phyloP scores from a whole-genome alignment of 2,329 filamentous ascomycete genomes.

The Annulohypoxylon truncatum region DNA sequence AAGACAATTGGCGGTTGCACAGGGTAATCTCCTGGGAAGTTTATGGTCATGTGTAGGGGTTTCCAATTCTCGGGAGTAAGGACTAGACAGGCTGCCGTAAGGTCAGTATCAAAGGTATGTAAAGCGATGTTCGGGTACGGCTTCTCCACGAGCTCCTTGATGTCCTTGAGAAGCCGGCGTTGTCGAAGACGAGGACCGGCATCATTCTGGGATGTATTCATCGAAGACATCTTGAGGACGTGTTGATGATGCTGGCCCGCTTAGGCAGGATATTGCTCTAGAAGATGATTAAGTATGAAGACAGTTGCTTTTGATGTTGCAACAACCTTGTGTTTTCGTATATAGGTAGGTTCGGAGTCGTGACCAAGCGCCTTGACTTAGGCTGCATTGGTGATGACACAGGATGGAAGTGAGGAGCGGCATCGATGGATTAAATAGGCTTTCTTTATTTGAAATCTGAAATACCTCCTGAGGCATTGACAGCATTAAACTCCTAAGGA shows the following conservation, averaged over 20 bases:
- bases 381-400: background rate
- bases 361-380: background rate
- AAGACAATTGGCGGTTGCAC: constrained; percentile 53
- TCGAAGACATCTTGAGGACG: constrained; percentile 3
- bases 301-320: background rate
- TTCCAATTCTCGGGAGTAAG: constrained; percentile 55
- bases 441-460: background rate
- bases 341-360: no score
- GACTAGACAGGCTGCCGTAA: constrained; percentile 56
- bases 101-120: constrained; percentile 51
- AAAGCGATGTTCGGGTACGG: constrained; percentile 61
- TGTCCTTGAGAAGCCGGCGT: constrained; percentile 56
- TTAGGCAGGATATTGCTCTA: background rate
- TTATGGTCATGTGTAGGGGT: constrained; percentile 58
- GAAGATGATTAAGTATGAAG: background rate
- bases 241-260: background rate
- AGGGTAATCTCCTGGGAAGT: constrained; percentile 54
- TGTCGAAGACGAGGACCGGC: constrained; percentile 2
- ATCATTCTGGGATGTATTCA: background rate
- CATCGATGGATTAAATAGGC: background rate
- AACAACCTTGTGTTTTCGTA: background rate
- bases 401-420: background rate
- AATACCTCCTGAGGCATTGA: background rate
- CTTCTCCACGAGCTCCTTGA: constrained; percentile 57
- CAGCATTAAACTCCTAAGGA: background rate